phyloP scores from a whole-genome alignment of 164 flowering plant species.

The Dillenia turbinata region DNA sequence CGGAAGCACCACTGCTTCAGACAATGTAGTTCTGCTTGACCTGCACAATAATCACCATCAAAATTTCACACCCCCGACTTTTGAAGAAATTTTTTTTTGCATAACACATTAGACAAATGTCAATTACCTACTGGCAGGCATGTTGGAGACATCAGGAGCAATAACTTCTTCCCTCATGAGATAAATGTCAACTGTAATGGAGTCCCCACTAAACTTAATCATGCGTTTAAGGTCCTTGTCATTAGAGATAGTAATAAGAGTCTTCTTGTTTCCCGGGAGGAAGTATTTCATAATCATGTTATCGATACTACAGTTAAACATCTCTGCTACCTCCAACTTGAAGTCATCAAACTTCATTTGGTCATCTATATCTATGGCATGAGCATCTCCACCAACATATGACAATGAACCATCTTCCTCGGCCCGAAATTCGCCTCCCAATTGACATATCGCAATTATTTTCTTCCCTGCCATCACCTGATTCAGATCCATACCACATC shows the following conservation, averaged over 20 bases:
- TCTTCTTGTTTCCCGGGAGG: slow-evolving; percentile 56
- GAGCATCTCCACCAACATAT: slow-evolving; percentile 64
- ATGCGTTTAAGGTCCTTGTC: slow-evolving; percentile 61
- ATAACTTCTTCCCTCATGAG: slow-evolving; percentile 39
- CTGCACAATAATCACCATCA: slow-evolving; percentile 21
- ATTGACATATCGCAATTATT: slow-evolving; percentile 62
- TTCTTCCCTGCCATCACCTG: slow-evolving; percentile 39
- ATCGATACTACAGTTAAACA: slow-evolving; percentile 30
- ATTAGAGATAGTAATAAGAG: slow-evolving; percentile 52
- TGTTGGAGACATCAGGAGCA: slow-evolving; percentile 37
- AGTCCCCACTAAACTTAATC: slow-evolving; percentile 49
- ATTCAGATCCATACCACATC: background rate
- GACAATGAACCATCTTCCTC: slow-evolving; percentile 38
- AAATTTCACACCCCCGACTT: background rate
- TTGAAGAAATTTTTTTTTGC: no score
- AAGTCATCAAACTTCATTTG: slow-evolving; percentile 35
- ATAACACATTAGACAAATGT: background rate
- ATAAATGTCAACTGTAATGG: slow-evolving; percentile 45
- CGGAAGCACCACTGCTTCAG: slow-evolving; percentile 34
- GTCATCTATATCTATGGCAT: slow-evolving; percentile 53
- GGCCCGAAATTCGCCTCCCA: slow-evolving; percentile 51
- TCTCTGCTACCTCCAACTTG: slow-evolving; percentile 48
- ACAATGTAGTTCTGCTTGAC: slow-evolving; percentile 56
- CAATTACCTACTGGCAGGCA: slow-evolving; percentile 62
- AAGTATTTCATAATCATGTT: slow-evolving; percentile 50